Evolutionary conservation across 208 protist genomes (phyloP).

Genomic region (Kentomonas sorsogonicus): DNA sequence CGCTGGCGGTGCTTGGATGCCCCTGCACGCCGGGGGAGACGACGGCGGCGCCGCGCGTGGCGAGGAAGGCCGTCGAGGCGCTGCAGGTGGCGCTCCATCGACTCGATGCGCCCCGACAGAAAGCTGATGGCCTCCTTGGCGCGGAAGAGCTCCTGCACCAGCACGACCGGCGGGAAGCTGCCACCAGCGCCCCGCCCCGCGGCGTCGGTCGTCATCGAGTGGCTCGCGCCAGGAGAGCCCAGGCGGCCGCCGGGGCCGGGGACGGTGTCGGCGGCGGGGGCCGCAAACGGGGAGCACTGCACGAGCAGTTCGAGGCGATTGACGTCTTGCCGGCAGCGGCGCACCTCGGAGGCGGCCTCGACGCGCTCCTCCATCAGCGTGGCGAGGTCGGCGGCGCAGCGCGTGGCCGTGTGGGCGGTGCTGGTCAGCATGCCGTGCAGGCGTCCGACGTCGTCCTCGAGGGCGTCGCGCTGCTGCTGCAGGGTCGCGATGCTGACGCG

Average conservation of each 20-base stretch:
- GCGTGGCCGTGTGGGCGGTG: slow-evolving; percentile 27
- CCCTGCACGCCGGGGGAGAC: too few relatives aligned
- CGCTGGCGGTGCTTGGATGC: too few relatives aligned
- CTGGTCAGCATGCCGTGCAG: slow-evolving; percentile 44
- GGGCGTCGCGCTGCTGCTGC: slow-evolving; percentile 21
- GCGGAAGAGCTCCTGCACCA: slow-evolving; percentile 26
- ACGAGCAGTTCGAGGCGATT: slow-evolving; percentile 74
- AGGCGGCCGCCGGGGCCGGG: neutral
- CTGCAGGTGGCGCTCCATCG: slow-evolving; percentile 31
- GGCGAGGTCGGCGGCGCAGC: slow-evolving; percentile 31
- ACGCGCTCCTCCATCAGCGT: slow-evolving; percentile 52
- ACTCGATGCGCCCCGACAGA: slow-evolving; percentile 24
- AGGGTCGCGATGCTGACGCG: slow-evolving; percentile 17
- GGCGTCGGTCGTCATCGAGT: neutral
- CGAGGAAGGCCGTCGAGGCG: slow-evolving; percentile 18
- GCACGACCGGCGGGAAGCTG: neutral
- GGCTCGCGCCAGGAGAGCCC: too few relatives aligned
- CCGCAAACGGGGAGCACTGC: slow-evolving; percentile 19
- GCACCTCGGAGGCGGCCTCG: slow-evolving; percentile 37
- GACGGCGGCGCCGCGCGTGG: too few relatives aligned
- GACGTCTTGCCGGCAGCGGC: slow-evolving; percentile 57
- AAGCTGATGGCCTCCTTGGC: slow-evolving; percentile 33
- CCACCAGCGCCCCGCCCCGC: neutral
- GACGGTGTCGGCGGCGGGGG: neutral
- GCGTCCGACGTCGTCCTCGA: slow-evolving; percentile 41